A percentile compares a stretch with the other conserved stretches of the same genome.
These are phyloP conservation scores for Dillenia suffruticosa DNA, from an alignment of 164 flowering plant species.

Conservation along the genomic window DNA sequence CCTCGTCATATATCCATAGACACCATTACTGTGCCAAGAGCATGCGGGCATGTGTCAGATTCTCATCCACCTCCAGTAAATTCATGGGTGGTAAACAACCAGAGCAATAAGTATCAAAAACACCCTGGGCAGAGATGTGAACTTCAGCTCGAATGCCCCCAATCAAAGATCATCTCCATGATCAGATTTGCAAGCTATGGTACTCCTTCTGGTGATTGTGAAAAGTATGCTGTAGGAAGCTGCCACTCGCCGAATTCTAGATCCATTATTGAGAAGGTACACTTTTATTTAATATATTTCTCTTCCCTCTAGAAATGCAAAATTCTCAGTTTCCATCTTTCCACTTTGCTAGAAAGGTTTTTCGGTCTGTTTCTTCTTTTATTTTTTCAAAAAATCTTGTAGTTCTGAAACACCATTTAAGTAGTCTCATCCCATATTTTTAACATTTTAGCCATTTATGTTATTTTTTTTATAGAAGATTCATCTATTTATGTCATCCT, in stretches of 20 bases:
- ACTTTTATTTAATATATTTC: slow-evolving; percentile 2
- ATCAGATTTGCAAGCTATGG: slow-evolving; percentile 66
- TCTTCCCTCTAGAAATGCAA: not conserved
- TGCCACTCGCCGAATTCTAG: slow-evolving; percentile 49
- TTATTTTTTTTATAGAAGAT: not conserved
- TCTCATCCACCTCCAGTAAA: slow-evolving; percentile 22
- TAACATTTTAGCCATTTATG: not conserved
- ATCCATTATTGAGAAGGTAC: slow-evolving; percentile 41
- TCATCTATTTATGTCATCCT: too few species aligned
- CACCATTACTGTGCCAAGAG: slow-evolving; percentile 31
- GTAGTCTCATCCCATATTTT: not conserved
- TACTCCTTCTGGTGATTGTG: slow-evolving; percentile 48
- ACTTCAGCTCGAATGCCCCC: slow-evolving; percentile 44
- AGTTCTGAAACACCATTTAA: too few species aligned
- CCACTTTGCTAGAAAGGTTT: too few species aligned
- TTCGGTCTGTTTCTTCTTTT: too few species aligned
- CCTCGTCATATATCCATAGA: slow-evolving; percentile 55
- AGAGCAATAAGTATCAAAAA: not conserved
- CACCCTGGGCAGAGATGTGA: slow-evolving; percentile 17
- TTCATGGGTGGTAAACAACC: slow-evolving; percentile 13
- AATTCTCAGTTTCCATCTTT: too few species aligned
- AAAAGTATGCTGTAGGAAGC: slow-evolving; percentile 34
- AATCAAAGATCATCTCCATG: slow-evolving; percentile 28
- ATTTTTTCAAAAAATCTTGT: too few species aligned
- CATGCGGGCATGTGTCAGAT: slow-evolving; percentile 36